Evolutionary conservation across 768 basidiomycete species (phyloP), one percentile per base, ranked within the genome.

Genomic region (Leccinum longicurvipes): DNA sequence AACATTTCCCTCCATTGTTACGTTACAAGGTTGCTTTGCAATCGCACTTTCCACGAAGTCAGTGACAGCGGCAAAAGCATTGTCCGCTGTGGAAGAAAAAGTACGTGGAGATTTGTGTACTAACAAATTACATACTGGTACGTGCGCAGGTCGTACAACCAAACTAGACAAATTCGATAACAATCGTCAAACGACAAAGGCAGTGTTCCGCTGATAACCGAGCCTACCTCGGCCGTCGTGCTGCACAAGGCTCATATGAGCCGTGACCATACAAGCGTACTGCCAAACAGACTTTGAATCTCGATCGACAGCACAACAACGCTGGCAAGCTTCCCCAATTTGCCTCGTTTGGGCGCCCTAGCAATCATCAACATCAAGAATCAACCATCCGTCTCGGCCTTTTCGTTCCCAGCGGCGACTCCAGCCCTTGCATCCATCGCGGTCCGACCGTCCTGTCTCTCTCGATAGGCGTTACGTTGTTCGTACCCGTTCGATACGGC

Each of bases 391-490:
- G 60, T 53, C 63, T 59, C 29, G 62, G 55, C 50, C 69, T 59
- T 56, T 71, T 71, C n/a, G 49, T 57, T 12, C 61, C 69, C 4
- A 71, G 39, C 10, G 70, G 70, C 25, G 70, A 71, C 48, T 71
- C 71, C 54, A 65, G 28, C 32, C 55, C 57, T 47, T 69, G 67
- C 45, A 63, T 54, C 45, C 67, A 67, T 34, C 59, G 63, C 28
- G 60, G 49, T 3, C 62, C 61, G 29, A 49, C 31, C 14, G 62
- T 6, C 31, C 6, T 28, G 5, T 69, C 70, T 24, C 80, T 77
- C 55, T 81, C 76, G 29, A 84, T 74, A 28, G 84, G 83, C 15
- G 82, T 85, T 54, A 82, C 79, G 58, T 83, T 81, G 61, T 76
- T 74, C 39, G 36, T 28, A 1, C 61, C 54, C 29, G 50, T 19